Evolutionary conservation across 208 protist species (phyloP), one percentile per base, ranked within the genome.

Genomic region (Crithidia brevicula): DNA sequence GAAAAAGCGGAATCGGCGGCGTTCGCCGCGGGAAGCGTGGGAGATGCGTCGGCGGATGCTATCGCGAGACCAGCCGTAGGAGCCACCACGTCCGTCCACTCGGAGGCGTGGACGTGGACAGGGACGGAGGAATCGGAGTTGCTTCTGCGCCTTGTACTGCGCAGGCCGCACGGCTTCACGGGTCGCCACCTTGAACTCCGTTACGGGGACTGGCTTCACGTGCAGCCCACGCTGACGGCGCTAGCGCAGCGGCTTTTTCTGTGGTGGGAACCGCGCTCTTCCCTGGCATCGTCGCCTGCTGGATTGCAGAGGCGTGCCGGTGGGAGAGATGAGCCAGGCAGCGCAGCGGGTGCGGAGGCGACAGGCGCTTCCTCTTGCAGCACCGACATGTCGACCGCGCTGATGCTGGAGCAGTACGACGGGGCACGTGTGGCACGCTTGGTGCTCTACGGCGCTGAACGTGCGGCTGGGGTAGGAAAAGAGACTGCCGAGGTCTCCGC

Each of bases 161-260:
- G 79, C 43, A 77, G 67, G 18, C 56, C 81, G 20, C 58, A 45
- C 33, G 73, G 69, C 58, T 81, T 88, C 40, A 81, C 79, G 6
- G 58, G 74, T 36, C 53, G 43, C 3, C 72, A 81, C 8, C 63
- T 95, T 8, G 79, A 91, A 34, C 45, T 64, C 27, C 60, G 79
- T 23, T 92, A 91, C 50, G 82, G 77, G 5, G 79, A 87, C 43
- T 72, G 76, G 43, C 67, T 92, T 11, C 79, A 83, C 49, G 72
- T 94, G 13, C 57, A 75, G 16, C 34, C 59, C 16, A 80, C 83
- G 2, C 56, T 94, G 22, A 42, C 47, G 1, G 58, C 62, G 10
- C 58, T 79, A 31, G 47, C 51, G 25, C n/a, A 57, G 57, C 50
- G 52, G 28, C 57, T 50, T 49, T 67, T 72, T 23, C 23, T 66